phyloP scores from a whole-genome alignment of 495 filamentous ascomycete species.

The Cairneyella variabilis region DNA sequence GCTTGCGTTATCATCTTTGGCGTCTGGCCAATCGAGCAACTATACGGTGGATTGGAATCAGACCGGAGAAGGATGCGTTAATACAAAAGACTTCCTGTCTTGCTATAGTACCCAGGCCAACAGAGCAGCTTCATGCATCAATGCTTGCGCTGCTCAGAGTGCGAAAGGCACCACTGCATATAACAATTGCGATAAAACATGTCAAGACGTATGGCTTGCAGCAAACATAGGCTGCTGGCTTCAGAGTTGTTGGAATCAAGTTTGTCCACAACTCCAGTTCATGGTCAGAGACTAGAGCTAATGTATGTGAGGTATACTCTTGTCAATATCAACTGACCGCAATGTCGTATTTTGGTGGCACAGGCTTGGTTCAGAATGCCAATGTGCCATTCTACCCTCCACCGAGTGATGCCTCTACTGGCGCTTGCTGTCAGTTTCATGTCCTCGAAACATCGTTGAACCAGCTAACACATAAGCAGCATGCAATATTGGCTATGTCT shows the following conservation, averaged over 20 bases:
- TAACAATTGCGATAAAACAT: background rate
- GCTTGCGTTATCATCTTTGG: background rate
- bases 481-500: slow-evolving; percentile 14
- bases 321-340: slow-evolving; percentile 13
- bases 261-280: background rate
- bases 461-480: background rate
- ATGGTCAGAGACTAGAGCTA: background rate
- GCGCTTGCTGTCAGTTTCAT: slow-evolving; percentile 4
- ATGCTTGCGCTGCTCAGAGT: background rate
- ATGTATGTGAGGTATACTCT: slow-evolving; percentile 10
- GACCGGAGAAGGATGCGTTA: slow-evolving; percentile 10
- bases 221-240: slow-evolving; percentile 13
- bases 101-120: slow-evolving; percentile 4
- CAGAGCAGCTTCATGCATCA: background rate
- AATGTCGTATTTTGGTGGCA: slow-evolving; percentile 2
- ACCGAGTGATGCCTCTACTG: slow-evolving; percentile 1
- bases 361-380: background rate
- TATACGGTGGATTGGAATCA: slow-evolving; percentile 6
- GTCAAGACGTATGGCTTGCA: background rate
- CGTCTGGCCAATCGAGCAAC: background rate
- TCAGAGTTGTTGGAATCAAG: slow-evolving; percentile 16
- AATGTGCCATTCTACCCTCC: slow-evolving; percentile 11
- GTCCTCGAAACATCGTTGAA: background rate
- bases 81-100: slow-evolving; percentile 2
- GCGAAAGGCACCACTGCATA: slow-evolving; percentile 2